Base-by-base conservation (phyloP, 495 filamentous ascomycete genomes). In the Trypethelium eluteriae region DNA sequence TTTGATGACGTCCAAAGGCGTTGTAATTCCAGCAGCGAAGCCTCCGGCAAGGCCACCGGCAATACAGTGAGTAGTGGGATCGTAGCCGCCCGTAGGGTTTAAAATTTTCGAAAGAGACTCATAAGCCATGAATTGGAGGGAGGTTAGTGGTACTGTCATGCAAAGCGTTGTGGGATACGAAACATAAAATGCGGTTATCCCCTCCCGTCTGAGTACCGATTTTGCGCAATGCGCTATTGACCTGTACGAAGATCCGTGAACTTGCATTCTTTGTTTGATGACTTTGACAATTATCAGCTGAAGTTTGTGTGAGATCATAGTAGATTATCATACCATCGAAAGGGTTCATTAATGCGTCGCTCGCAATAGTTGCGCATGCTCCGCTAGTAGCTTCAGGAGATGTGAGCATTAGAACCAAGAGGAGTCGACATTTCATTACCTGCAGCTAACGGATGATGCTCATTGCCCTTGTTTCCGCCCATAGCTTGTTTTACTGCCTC, bases 191-290 rank as follows among this genome's bases (percentile, higher is more conserved):
- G 94, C 94, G 32, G 84, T 82, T 62, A 98, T 76, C 39, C 94
- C 94, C 77, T 99, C 94, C 63, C 85, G 88, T 68, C 81, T 85
- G 80, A 96, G 97, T 62, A 98, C 87, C 62, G 89, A 85, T 73
- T 81, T 84, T 39, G 92, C 92, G 81, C 94, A 99, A 74, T 96
- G 88, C 47, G 79, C 71, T 74, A 97, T 86, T 9, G 86, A 90
- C 72, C 85, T 88, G 78, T 97, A 95, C 50, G 87, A 83, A n/a
- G 95, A 98, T 68, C 93, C 88, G 70, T 96, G 91, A 64, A 99
- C 88, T 75, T 99, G 94, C 94, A 99, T 99, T 62, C 94, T 89
- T 76, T 99, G 94, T 79, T 99, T 99, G 81, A 99, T 94, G 39
- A 99, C 94, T 96, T 72, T 34, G 32, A 34, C 18, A 59, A 12